A percentile compares a stretch with the other conserved stretches of the same genome.
Conservation (phyloP, 2,329 filamentous ascomycete species). For the Colletotrichum magnum region DNA sequence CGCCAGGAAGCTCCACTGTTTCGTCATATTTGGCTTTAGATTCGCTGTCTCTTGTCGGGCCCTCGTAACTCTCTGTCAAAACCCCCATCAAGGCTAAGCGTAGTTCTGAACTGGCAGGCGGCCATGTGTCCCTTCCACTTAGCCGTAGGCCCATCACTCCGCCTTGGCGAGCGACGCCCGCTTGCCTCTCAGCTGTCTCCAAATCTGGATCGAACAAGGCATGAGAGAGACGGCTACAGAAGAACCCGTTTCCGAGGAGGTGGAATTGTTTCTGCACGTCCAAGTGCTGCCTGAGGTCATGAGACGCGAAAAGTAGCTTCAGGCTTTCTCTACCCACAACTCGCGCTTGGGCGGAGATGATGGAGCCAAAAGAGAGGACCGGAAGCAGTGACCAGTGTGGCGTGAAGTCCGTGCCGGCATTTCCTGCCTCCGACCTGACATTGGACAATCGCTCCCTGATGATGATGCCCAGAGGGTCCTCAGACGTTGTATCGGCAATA, state of each 20-base stretch:
- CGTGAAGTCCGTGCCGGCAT: conserved; percentile 51
- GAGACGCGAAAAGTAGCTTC: conserved; percentile 79
- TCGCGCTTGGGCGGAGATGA: conserved; percentile 80
- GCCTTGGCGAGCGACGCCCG: conserved; percentile 77
- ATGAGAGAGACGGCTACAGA: conserved; percentile 83
- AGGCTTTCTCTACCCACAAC: conserved; percentile 85
- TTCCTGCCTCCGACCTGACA: conserved; percentile 28
- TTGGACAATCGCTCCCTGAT: conserved; percentile 51
- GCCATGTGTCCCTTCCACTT: conserved; percentile 87
- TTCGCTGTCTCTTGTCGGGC: conserved; percentile 2
- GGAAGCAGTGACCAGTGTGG: conserved; percentile 74
- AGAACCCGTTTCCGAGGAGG: conserved; percentile 86
- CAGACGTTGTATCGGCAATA: conserved; percentile 42
- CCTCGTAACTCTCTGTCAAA: conserved; percentile 79
- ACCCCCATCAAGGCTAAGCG: conserved; percentile 90
- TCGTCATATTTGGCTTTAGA: conserved; percentile 45
- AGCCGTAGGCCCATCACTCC: conserved; percentile 86
- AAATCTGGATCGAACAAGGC: conserved; percentile 89
- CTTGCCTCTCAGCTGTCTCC: conserved; percentile 80
- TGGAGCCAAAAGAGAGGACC: conserved; percentile 80
- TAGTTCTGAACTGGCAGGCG: conserved; percentile 94
- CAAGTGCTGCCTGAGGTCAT: conserved; percentile 80
- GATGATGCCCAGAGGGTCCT: conserved; percentile 42
- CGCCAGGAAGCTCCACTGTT: conserved; percentile 70
- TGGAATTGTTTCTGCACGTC: conserved; percentile 84